A percentile compares a stretch with the other conserved stretches of the same genome.
phyloP scores from a whole-genome alignment of 2,329 filamentous ascomycete genomes.

The Chalaropsis thielavioides region DNA sequence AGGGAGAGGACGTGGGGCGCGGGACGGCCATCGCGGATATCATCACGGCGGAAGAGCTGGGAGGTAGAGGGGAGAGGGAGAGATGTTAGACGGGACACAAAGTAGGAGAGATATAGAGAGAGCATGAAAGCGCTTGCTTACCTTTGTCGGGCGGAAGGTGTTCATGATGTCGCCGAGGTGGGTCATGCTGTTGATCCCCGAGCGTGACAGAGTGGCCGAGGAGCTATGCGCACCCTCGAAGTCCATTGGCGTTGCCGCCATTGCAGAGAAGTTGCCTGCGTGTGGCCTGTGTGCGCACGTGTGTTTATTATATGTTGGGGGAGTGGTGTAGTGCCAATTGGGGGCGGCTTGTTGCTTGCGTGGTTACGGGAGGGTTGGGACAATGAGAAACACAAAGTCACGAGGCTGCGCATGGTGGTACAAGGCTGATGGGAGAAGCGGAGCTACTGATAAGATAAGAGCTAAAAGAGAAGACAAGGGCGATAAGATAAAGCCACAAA shows the following conservation, averaged over 20 bases:
- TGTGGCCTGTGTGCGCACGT: neutral
- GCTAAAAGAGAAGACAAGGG: too few species aligned
- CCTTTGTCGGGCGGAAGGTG: slow-evolving; percentile 67
- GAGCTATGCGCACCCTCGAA: slow-evolving; percentile 33
- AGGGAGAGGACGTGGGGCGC: slow-evolving; percentile 66
- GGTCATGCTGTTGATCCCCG: slow-evolving; percentile 36
- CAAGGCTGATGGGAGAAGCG: neutral
- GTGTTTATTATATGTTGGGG: neutral
- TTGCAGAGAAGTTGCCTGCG: slow-evolving; percentile 20
- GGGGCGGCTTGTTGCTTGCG: neutral
- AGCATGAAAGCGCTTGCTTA: slow-evolving; percentile 26
- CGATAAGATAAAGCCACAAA: too few species aligned
- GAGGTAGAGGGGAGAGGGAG: neutral
- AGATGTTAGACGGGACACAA: neutral
- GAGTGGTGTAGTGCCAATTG: neutral
- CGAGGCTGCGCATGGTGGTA: neutral
- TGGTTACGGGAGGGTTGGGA: neutral
- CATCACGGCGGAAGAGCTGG: slow-evolving; percentile 46
- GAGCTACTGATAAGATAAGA: neutral
- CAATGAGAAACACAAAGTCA: neutral
- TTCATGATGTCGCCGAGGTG: slow-evolving; percentile 66
- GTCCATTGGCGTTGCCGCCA: slow-evolving; percentile 45
- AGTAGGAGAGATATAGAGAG: neutral
- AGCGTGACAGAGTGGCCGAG: slow-evolving; percentile 38
- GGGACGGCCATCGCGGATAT: slow-evolving; percentile 36